Evolutionary conservation across 1,139 yeast species (phyloP), one percentile per base, ranked within the genome.

Genomic region (Hyphopichia wangnamkhiaoensis): DNA sequence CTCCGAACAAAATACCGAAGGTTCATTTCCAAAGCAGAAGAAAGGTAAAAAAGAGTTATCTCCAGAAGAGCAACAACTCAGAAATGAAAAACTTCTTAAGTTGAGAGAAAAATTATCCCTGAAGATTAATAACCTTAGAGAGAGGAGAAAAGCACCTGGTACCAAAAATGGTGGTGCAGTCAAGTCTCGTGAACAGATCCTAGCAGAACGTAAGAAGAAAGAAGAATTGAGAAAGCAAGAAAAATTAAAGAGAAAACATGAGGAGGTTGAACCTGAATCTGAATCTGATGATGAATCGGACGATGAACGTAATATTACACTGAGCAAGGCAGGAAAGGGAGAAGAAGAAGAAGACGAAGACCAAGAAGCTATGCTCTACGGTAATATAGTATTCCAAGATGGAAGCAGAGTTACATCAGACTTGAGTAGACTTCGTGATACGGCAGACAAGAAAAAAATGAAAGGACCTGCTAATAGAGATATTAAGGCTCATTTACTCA

Each of bases 61-160:
- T 1, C 67, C 70, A 8, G 80, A 75, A 52, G 82, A 74, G 42
- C 65, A 73, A 44, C 61, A 63, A 43, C 72, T 70, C 46, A 76
- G 66, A 43, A 70, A 77, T 47, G 79, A 76, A 50, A 81, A 82
- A 38, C 68, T 88, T 41, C 75, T 75, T 6, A 84, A 78, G 47
- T 73, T 93, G 45, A 77, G 89, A 52, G 82, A 79, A 21, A 82
- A 84, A 59, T 74, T 93, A 38, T 83, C 93, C 25, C 76, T 76
- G 16, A 87, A 82, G 59, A 91, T 93, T 48, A 78, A 71, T 43
- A 71, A 64, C 21, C 59, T 93, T 63, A 80, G 82, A 50, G 93
- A 84, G 43, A 86, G 80, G 61, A 80, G 99, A 56, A 91, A 85
- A 55, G 98, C 98, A 0, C 94, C 94, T 1, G 98, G 98, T 1